phyloP scores from a whole-genome alignment of 2,329 filamentous ascomycete genomes.

The Aspergillus pseudoviridinutans region DNA sequence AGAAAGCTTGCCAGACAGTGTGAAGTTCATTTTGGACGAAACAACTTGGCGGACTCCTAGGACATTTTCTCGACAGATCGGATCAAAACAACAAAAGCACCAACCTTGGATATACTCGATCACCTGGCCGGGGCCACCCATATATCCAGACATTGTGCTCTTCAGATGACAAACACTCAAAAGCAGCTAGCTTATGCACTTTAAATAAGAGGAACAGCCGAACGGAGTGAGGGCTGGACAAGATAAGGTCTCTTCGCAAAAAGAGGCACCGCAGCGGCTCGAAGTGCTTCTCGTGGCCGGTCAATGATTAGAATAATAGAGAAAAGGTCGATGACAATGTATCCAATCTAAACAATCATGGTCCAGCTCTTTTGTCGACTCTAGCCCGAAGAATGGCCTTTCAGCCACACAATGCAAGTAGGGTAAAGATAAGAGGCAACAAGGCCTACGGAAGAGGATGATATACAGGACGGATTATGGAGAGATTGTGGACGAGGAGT shows the following conservation, averaged over 20 bases:
- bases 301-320: conserved; percentile 8
- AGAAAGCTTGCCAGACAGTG: background rate
- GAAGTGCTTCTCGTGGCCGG: background rate
- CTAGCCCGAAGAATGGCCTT: conserved; percentile 7
- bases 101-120: conserved; percentile 95
- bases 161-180: conserved; percentile 5
- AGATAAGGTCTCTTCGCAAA: background rate
- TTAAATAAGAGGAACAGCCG: background rate
- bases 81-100: conserved; percentile 28
- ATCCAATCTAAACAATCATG: conserved; percentile 27
- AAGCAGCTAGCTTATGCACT: conserved; percentile 5
- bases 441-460: conserved; percentile 4
- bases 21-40: conserved; percentile 7
- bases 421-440: conserved; percentile 23
- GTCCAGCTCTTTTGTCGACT: conserved; percentile 13
- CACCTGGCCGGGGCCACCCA: conserved; percentile 73
- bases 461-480: conserved; percentile 12
- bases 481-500: conserved; percentile 12
- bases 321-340: conserved; percentile 2
- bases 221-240: background rate
- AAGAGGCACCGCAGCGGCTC: background rate
- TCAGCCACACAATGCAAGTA: conserved; percentile 7
- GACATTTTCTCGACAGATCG: background rate
- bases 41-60: conserved; percentile 1
- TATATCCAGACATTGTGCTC: conserved; percentile 46